These are phyloP conservation scores for Rhodosporidiobolus sp. DNA, from an alignment of 768 basidiomycete genomes.

Conservation along the genomic window DNA sequence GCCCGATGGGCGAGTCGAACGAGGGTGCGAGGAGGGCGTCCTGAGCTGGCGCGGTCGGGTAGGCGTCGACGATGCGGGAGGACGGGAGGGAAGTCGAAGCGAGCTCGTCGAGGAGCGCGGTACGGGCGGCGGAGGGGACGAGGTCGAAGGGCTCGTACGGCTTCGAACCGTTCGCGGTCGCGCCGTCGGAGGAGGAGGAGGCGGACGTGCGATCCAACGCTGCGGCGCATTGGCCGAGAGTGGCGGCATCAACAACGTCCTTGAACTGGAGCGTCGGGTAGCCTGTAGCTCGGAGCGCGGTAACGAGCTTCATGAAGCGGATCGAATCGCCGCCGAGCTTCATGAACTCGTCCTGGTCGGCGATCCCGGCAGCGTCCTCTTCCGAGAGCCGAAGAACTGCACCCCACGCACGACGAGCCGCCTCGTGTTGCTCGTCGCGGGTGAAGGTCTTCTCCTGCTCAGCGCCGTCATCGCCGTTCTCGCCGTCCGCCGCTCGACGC, in stretches of 20 bases:
- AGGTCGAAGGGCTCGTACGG: constrained; percentile 25
- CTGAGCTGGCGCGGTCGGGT: constrained; percentile 34
- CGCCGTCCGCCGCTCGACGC: not conserved
- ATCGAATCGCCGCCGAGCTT: constrained; percentile 39
- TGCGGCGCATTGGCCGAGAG: constrained; percentile 19
- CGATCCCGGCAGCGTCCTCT: not conserved
- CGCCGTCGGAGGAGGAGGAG: not conserved
- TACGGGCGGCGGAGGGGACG: not conserved
- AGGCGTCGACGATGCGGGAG: constrained; percentile 22
- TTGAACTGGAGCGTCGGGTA: constrained; percentile 7
- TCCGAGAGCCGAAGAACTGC: constrained; percentile 13
- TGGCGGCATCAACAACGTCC: constrained; percentile 22
- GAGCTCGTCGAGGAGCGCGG: constrained; percentile 18
- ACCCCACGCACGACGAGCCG: constrained; percentile 26
- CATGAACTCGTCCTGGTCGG: constrained; percentile 29
- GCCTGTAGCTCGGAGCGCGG: not conserved
- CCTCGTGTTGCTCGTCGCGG: not conserved
- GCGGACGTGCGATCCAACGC: not conserved
- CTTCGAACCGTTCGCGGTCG: not conserved
- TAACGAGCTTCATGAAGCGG: constrained; percentile 35
- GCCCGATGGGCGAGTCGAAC: constrained; percentile 24
- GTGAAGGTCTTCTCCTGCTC: not conserved
- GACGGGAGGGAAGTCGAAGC: not conserved
- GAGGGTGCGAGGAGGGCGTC: constrained; percentile 36
- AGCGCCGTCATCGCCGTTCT: not conserved